phyloP scores from a whole-genome alignment of 1,284 basidiomycete species.

The Tilletia walkeri region DNA sequence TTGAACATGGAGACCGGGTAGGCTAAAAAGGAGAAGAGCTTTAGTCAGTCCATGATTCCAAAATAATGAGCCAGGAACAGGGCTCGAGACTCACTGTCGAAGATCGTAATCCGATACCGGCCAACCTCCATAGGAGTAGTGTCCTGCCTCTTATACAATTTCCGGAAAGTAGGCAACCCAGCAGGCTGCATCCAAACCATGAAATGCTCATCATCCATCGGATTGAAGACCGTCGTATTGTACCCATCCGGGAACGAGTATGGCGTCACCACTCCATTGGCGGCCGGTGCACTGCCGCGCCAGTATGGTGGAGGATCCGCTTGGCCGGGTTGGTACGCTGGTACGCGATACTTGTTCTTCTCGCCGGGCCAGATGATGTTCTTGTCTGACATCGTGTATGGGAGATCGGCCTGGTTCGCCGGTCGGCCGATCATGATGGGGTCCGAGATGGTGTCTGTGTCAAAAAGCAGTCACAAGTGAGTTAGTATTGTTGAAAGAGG shows the following conservation, averaged over 20 bases:
- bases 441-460: slow-evolving; percentile 72
- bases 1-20: slow-evolving; percentile 88
- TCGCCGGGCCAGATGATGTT: slow-evolving; percentile 95
- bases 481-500: not conserved
- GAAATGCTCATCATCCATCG: slow-evolving; percentile 83
- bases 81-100: slow-evolving; percentile 66
- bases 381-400: slow-evolving; percentile 73
- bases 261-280: slow-evolving; percentile 26
- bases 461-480: not conserved
- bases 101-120: slow-evolving; percentile 72
- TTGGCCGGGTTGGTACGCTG: slow-evolving; percentile 59
- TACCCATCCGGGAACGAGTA: slow-evolving; percentile 71
- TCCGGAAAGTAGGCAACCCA: slow-evolving; percentile 92
- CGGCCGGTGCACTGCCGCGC: slow-evolving; percentile 32
- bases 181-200: slow-evolving; percentile 99
- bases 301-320: slow-evolving; percentile 94
- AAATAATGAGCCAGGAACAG: too few species aligned
- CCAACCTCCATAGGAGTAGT: slow-evolving; percentile 70
- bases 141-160: slow-evolving; percentile 90
- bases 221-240: slow-evolving; percentile 71
- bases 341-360: slow-evolving; percentile 73
- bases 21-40: slow-evolving; percentile 62
- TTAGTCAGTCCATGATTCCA: too few species aligned
- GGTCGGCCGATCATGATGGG: slow-evolving; percentile 66
- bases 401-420: slow-evolving; percentile 56